Conservation (phyloP, 148 eudicot genomes). For the Heliamphora exappendiculata region DNA sequence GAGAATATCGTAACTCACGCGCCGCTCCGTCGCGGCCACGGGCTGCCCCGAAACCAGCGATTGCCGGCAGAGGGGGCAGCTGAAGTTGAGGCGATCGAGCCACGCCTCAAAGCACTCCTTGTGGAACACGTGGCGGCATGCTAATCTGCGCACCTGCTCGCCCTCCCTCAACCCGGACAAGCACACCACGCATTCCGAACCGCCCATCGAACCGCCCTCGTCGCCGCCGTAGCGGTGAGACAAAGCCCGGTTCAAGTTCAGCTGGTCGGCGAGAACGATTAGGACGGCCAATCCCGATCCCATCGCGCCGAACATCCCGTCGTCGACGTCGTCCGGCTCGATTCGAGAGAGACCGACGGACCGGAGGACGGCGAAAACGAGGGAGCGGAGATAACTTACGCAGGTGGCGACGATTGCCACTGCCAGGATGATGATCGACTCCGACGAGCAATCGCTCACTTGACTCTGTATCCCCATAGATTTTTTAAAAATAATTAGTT, state of each 20-base stretch:
- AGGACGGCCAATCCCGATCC: constrained; percentile 34
- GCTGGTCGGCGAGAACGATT: constrained; percentile 41
- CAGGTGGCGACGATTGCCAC: constrained; percentile 39
- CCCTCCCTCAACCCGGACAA: constrained; percentile 39
- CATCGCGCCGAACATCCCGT: constrained; percentile 16
- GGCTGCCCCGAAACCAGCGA: constrained; percentile 34
- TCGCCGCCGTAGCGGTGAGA: constrained; percentile 21
- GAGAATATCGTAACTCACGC: constrained; percentile 29
- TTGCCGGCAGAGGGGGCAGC: constrained; percentile 70
- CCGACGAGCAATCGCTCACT: constrained; percentile 59
- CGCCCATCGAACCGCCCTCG: neutral
- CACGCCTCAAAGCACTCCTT: constrained; percentile 65
- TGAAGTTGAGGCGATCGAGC: constrained; percentile 54
- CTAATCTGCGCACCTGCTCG: constrained; percentile 42
- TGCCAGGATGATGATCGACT: constrained; percentile 47
- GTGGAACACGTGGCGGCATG: constrained; percentile 69
- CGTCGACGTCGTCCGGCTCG: constrained; percentile 12
- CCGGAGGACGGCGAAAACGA: constrained; percentile 22
- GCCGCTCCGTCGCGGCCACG: constrained; percentile 26
- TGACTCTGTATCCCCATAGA: constrained; percentile 68
- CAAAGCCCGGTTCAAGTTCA: constrained; percentile 30
- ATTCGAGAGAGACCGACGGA: constrained; percentile 6
- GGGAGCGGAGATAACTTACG: constrained; percentile 44
- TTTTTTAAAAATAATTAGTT: neutral
- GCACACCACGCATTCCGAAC: constrained; percentile 53